Evolutionary conservation across 352 stramenopile genomes (phyloP).

Genomic region (Globisporangium radiosum): DNA sequence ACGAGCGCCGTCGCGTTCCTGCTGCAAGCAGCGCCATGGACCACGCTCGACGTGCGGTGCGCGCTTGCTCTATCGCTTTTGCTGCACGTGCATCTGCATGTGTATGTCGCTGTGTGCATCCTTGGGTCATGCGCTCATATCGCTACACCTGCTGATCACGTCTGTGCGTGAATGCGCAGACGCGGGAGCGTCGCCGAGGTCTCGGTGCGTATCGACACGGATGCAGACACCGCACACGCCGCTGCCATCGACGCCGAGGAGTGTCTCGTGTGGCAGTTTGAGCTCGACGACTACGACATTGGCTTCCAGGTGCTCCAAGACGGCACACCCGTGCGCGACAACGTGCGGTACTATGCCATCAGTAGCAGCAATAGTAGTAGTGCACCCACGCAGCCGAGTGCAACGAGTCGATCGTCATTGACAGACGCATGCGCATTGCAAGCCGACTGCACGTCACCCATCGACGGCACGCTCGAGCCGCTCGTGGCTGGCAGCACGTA

Average conservation of each 20-base stretch:
- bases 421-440: background rate
- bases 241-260: constrained; percentile 14
- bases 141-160: too few species aligned
- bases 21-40: constrained; percentile 48
- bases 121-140: too few species aligned
- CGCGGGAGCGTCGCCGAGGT: constrained; percentile 48
- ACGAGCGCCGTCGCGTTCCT: constrained; percentile 36
- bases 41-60: constrained; percentile 34
- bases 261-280: constrained; percentile 59
- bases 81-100: background rate
- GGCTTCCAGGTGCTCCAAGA: constrained; percentile 58
- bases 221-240: constrained; percentile 7
- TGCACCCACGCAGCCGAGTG: background rate
- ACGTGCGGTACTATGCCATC: constrained; percentile 29
- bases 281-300: constrained; percentile 50
- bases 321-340: constrained; percentile 21
- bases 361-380: background rate
- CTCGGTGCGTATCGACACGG: constrained; percentile 21
- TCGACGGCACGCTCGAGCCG: constrained; percentile 29
- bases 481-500: constrained; percentile 31
- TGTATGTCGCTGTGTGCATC: background rate
- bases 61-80: background rate
- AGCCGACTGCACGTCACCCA: constrained; percentile 1
- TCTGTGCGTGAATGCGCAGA: constrained; percentile 9
- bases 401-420: too few species aligned